phyloP scores from a whole-genome alignment of 75 land plant genomes.

The Adiantum capillusveneris region DNA sequence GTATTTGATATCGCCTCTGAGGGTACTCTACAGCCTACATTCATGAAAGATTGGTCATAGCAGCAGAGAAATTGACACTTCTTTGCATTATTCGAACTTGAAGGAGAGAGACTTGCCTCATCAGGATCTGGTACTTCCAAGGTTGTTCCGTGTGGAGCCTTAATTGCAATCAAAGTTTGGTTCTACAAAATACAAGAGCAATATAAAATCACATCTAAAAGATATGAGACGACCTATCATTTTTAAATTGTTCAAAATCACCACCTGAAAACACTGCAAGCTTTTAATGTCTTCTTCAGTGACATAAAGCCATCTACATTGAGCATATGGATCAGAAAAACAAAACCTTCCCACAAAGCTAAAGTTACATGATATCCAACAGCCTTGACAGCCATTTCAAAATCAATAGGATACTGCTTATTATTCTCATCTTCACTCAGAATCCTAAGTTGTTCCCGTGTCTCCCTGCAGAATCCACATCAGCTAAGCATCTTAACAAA shows the following conservation, averaged over 20 bases:
- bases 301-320: slow-evolving; percentile 88
- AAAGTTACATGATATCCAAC: too few species aligned
- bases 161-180: slow-evolving; percentile 87
- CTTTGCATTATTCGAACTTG: not conserved
- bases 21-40: slow-evolving; percentile 79
- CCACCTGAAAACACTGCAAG: slow-evolving; percentile 87
- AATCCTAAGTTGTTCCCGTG: slow-evolving; percentile 64
- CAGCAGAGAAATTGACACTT: not conserved
- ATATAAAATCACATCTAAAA: too few species aligned
- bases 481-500: not conserved
- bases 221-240: too few species aligned
- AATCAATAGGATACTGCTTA: slow-evolving; percentile 43
- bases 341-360: too few species aligned
- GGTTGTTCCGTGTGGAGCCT: slow-evolving; percentile 97
- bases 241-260: too few species aligned
- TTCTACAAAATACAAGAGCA: slow-evolving; percentile 59
- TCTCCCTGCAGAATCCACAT: slow-evolving; percentile 44
- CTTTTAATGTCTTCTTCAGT: slow-evolving; percentile 87
- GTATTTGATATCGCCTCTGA: slow-evolving; percentile 81
- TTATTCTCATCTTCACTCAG: slow-evolving; percentile 79
- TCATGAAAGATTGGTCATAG: not conserved
- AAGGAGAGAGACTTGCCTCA: slow-evolving; percentile 38
- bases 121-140: slow-evolving; percentile 97
- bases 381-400: too few species aligned
- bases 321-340: slow-evolving; percentile 5